Base-by-base conservation (phyloP, 257 asterid genomes). In the Oldenlandia corymbosa region DNA sequence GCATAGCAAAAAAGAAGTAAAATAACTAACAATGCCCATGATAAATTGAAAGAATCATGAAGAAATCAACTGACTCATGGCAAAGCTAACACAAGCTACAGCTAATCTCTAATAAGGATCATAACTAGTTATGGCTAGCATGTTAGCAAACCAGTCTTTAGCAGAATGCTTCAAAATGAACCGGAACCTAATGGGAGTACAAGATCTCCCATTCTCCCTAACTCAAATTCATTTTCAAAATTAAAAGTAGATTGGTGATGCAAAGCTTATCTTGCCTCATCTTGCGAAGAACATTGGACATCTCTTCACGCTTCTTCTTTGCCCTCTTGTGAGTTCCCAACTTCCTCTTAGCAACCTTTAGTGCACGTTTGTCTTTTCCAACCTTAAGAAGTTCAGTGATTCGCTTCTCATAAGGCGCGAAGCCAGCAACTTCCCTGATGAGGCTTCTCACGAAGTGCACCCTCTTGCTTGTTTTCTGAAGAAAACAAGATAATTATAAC, bases 401-500 rank as follows among this genome's bases (percentile, higher is more conserved):
- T 48, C 81, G 28, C 79, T 75, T 81, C 83, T 81, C 86, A 56
- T 82, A 82, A 5, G 88, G 88, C 60, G 88, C 88, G 67, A 81
- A 78, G 12, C 84, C 84, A 69, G 79, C 81, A 54, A 81, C 86
- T 65, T 77, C 86, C 53, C 81, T 76, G 63, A 81, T 71, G 51
- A 81, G 81, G 70, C 60, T 74, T 72, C 77, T 76, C 20, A 67
- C 88, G 52, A 82, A 79, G 56, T 71, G 81, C 26, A 79, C 74
- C 64, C 83, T 73, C 60, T 81, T 78, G 58, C 82, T 78, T 71
- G 84, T 81, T 81, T 75, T 78, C 86, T 81, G 50, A 61, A 21
- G 21, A 42, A 43, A 26, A 43, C 13, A 20, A 28, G 24, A 43
- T 27, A 39, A 50, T n/a, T 20, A 49, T 30, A 21, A 34, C 39